A percentile compares a stretch with the other conserved stretches of the same genome.
Evolutionary conservation across 306 rosid genomes (phyloP).

Genomic region (Lablab purpureus): DNA sequence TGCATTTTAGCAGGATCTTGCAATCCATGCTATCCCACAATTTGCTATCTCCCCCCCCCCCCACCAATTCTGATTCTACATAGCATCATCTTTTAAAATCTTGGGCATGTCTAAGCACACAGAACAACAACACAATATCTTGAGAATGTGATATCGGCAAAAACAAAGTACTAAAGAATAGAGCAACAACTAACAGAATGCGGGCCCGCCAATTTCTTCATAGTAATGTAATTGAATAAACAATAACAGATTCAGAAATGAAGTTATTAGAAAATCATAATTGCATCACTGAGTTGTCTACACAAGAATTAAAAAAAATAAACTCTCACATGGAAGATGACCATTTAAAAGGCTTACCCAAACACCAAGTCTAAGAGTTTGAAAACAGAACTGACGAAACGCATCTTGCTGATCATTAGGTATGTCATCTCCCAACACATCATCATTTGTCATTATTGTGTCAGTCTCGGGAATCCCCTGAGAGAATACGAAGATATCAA

Average conservation of each 20-base stretch:
- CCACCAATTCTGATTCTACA: background rate
- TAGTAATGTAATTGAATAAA: slow-evolving; percentile 38
- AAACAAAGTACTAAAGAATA: background rate
- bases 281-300: slow-evolving; percentile 15
- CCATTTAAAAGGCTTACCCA: slow-evolving; percentile 67
- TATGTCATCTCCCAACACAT: slow-evolving; percentile 95
- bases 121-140: slow-evolving; percentile 4
- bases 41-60: background rate
- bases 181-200: slow-evolving; percentile 29
- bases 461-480: slow-evolving; percentile 74
- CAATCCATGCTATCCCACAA: background rate
- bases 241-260: background rate
- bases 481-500: slow-evolving; percentile 35
- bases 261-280: slow-evolving; percentile 22
- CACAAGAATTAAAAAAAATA: slow-evolving; percentile 7
- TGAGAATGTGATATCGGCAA: slow-evolving; percentile 3
- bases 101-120: slow-evolving; percentile 6
- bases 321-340: slow-evolving; percentile 13
- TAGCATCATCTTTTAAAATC: background rate
- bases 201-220: slow-evolving; percentile 28
- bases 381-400: slow-evolving; percentile 88
- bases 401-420: slow-evolving; percentile 91
- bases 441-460: slow-evolving; percentile 87
- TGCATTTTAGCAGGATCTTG: background rate
- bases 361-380: slow-evolving; percentile 71